Evolutionary conservation across 176 grass and related monocot species (phyloP).

Genomic region (Avena eriantha): DNA sequence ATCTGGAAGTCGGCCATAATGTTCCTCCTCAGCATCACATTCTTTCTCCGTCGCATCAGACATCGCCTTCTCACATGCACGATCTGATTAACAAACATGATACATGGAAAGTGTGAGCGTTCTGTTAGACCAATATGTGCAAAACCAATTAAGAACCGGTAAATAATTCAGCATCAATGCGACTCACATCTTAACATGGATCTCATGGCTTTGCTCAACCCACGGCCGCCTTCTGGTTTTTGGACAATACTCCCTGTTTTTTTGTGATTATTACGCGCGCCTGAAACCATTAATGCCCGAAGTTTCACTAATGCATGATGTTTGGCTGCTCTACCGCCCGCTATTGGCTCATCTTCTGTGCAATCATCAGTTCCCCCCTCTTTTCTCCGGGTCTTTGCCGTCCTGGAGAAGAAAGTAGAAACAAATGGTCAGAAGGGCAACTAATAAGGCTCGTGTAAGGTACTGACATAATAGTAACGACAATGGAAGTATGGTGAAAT

Average conservation of each 20-base stretch:
- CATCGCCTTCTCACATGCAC: rapidly evolving
- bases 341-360: neutral
- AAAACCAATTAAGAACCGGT: neutral
- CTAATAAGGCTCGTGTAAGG: too few relatives aligned
- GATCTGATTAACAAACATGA: neutral
- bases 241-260: neutral
- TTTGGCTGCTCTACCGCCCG: neutral
- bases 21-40: neutral
- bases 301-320: too few relatives aligned
- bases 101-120: neutral
- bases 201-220: neutral
- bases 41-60: neutral
- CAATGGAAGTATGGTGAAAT: too few relatives aligned
- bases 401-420: conserved; percentile 15
- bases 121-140: neutral
- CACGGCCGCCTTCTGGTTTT: neutral
- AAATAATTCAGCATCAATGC: neutral
- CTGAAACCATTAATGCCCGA: neutral
- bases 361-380: neutral
- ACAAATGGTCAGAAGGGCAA: too few relatives aligned
- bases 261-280: neutral
- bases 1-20: neutral
- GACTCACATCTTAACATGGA: neutral
- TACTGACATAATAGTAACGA: too few relatives aligned
- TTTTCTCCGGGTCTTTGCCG: neutral